Conservation (phyloP, 192 early-diverging fungal genomes). For the Gaertneriomyces semiglobifer region DNA sequence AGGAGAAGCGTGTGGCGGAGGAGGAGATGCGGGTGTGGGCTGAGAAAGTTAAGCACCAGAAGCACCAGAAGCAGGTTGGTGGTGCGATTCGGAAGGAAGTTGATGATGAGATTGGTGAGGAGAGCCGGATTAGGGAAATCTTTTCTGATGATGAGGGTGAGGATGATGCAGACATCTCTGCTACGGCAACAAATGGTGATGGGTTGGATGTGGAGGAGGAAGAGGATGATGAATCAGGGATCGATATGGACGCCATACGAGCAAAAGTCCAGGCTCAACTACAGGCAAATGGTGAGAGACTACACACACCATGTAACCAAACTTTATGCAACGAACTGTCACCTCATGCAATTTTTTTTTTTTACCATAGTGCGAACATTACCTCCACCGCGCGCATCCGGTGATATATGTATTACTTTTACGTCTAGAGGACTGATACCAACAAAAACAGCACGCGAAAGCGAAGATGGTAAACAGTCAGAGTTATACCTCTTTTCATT, state of each 20-base stretch:
- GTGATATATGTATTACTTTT: slow-evolving; percentile 38
- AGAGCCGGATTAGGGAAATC: slow-evolving; percentile 18
- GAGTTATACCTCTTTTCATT: background rate
- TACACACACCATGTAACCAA: background rate
- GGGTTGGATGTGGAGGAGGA: slow-evolving; percentile 19
- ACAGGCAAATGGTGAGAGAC: slow-evolving; percentile 7
- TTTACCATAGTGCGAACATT: background rate
- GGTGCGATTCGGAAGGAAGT: background rate
- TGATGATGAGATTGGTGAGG: slow-evolving; percentile 4
- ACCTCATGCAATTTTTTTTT: background rate
- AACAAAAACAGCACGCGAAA: slow-evolving; percentile 50
- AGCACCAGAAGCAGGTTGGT: background rate
- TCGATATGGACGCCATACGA: slow-evolving; percentile 48
- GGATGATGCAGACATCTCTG: background rate
- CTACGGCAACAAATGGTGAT: background rate
- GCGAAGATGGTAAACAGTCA: slow-evolving; percentile 45
- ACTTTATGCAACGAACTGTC: background rate
- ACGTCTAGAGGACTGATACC: slow-evolving; percentile 45
- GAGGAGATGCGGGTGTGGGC: slow-evolving; percentile 20
- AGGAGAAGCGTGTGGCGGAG: slow-evolving; percentile 41
- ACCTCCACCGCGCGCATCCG: slow-evolving; percentile 16
- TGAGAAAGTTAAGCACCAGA: slow-evolving; percentile 1
- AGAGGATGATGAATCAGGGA: slow-evolving; percentile 35
- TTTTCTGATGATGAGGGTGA: slow-evolving; percentile 29
- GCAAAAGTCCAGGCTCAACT: slow-evolving; percentile 40